Conservation (phyloP, 495 filamentous ascomycete species). For the Aspergillus leporis region DNA sequence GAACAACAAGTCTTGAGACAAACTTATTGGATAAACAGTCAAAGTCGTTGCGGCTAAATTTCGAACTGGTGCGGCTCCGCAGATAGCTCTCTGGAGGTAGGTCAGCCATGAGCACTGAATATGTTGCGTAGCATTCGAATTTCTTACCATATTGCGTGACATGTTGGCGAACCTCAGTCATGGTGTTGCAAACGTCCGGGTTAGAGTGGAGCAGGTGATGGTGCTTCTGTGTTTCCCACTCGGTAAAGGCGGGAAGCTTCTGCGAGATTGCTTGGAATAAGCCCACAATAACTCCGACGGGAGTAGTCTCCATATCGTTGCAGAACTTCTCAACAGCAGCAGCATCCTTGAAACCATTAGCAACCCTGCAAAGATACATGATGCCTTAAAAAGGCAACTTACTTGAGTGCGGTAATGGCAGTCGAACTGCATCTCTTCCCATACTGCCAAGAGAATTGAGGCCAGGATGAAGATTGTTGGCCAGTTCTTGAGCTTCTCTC, state of each 20-base stretch:
- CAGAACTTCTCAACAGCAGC: slow-evolving; percentile 87
- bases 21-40: slow-evolving; percentile 95
- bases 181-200: slow-evolving; percentile 82
- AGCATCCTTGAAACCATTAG: slow-evolving; percentile 53
- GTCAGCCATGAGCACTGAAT: slow-evolving; percentile 25
- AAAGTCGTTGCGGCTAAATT: slow-evolving; percentile 87
- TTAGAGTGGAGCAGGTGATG: slow-evolving; percentile 86
- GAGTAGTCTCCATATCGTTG: slow-evolving; percentile 88
- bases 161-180: slow-evolving; percentile 89
- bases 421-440: slow-evolving; percentile 98
- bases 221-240: slow-evolving; percentile 89
- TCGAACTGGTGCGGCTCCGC: slow-evolving; percentile 55
- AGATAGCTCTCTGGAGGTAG: slow-evolving; percentile 58
- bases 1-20: slow-evolving; percentile 88
- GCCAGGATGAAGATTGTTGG: slow-evolving; percentile 95
- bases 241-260: slow-evolving; percentile 83
- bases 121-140: neutral
- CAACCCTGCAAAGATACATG: neutral
- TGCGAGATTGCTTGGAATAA: slow-evolving; percentile 95
- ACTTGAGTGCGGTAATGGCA: slow-evolving; percentile 84
- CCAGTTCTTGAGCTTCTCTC: slow-evolving; percentile 94
- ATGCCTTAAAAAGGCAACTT: slow-evolving; percentile 17
- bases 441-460: slow-evolving; percentile 84
- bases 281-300: slow-evolving; percentile 90
- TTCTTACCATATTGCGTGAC: slow-evolving; percentile 80